Percentiles rank a stretch among this genome's conserved stretches.
phyloP scores from a whole-genome alignment of 192 early-diverging fungal genomes.

The Entomortierella parvispora region DNA sequence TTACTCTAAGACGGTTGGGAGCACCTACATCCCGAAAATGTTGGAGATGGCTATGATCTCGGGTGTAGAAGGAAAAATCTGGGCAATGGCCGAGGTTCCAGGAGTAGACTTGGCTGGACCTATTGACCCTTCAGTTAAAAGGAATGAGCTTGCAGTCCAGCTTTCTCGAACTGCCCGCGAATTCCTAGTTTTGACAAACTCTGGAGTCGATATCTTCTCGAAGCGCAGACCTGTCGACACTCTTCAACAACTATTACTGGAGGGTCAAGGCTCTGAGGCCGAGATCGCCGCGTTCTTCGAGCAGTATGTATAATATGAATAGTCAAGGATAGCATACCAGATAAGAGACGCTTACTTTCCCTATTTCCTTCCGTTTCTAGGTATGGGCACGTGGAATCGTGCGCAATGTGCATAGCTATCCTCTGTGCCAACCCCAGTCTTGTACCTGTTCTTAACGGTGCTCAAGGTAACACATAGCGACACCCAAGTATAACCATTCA shows the following conservation, averaged over 20 bases:
- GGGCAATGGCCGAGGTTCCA: conserved; percentile 78
- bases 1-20: conserved; percentile 22
- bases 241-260: conserved; percentile 66
- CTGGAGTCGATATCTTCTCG: conserved; percentile 70
- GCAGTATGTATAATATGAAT: conserved; percentile 27
- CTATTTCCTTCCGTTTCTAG: conserved; percentile 54
- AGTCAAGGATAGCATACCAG: too few relatives aligned
- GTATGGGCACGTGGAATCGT: conserved; percentile 76
- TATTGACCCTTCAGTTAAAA: conserved; percentile 32
- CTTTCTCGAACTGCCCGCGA: conserved; percentile 63
- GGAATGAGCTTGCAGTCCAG: conserved; percentile 77
- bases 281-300: conserved; percentile 52
- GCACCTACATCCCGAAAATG: conserved; percentile 45
- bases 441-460: conserved; percentile 10
- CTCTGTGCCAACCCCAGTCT: conserved; percentile 58
- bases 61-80: conserved; percentile 82
- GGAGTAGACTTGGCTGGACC: conserved; percentile 33
- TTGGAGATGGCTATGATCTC: conserved; percentile 59
- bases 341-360: too few relatives aligned
- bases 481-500: too few relatives aligned
- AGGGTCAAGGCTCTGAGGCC: conserved; percentile 47
- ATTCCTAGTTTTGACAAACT: conserved; percentile 82
- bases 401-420: conserved; percentile 88
- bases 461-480: conserved; percentile 26
- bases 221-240: conserved; percentile 86